These are phyloP conservation scores for Pogostemon cablin DNA, from an alignment of 257 asterid genomes.

Conservation along the genomic window DNA sequence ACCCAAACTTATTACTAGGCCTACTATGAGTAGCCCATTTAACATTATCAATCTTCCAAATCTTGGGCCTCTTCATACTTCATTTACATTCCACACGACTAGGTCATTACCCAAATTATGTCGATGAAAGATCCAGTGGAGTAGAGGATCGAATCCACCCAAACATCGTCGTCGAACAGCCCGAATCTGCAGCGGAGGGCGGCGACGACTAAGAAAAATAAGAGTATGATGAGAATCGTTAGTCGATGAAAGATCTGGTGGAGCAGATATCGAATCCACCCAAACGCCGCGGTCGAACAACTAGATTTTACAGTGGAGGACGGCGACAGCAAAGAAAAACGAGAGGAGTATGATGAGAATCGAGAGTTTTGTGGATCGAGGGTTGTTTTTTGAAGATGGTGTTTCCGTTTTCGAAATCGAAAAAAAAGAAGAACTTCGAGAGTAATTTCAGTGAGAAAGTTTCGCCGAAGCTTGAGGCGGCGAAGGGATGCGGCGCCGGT, in stretches of 20 bases:
- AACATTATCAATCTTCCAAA: too few relatives aligned
- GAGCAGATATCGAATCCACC: too few relatives aligned
- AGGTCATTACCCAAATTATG: slow-evolving; percentile 65
- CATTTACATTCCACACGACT: too few relatives aligned
- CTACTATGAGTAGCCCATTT: too few relatives aligned
- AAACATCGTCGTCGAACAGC: neutral
- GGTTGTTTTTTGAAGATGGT: slow-evolving; percentile 68
- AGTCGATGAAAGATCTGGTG: slow-evolving; percentile 55
- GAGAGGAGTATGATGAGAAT: slow-evolving; percentile 40
- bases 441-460: slow-evolving; percentile 43
- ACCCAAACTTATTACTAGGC: too few relatives aligned
- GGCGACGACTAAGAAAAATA: neutral
- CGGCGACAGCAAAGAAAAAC: slow-evolving; percentile 41
- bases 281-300: too few relatives aligned
- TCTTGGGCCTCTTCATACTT: too few relatives aligned
- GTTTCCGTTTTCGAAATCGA: slow-evolving; percentile 52
- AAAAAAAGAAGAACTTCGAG: slow-evolving; percentile 43
- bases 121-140: slow-evolving; percentile 83
- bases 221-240: too few relatives aligned
- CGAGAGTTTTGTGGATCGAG: slow-evolving; percentile 49
- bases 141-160: slow-evolving; percentile 31
- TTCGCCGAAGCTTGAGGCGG: slow-evolving; percentile 51
- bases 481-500: slow-evolving; percentile 34
- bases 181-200: slow-evolving; percentile 35
- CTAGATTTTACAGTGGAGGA: neutral